Evolutionary conservation across 805 yeast genomes (phyloP).

Genomic region (Aciculoconidium aculeatum): DNA sequence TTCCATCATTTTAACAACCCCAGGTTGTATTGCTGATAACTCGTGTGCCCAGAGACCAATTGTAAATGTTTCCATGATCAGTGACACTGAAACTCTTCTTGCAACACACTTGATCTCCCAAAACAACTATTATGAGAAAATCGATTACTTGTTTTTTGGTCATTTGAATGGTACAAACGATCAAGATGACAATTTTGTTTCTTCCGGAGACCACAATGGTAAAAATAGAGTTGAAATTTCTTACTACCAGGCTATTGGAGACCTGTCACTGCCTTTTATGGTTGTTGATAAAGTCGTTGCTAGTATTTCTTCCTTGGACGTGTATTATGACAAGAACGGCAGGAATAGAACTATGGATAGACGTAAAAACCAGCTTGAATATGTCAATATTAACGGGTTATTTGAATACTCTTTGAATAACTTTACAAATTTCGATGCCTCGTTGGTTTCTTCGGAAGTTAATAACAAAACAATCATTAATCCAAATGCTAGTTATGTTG

Average conservation of each 20-base stretch:
- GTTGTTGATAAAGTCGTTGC: slow-evolving; percentile 69
- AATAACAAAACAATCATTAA: slow-evolving; percentile 20
- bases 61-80: slow-evolving; percentile 67
- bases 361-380: slow-evolving; percentile 11
- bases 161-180: slow-evolving; percentile 46
- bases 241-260: slow-evolving; percentile 17
- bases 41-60: slow-evolving; percentile 70
- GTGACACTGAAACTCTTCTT: slow-evolving; percentile 40
- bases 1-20: slow-evolving; percentile 69
- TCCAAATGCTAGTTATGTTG: slow-evolving; percentile 30
- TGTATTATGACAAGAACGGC: slow-evolving; percentile 20
- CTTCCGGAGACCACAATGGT: slow-evolving; percentile 26
- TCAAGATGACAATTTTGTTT: slow-evolving; percentile 20
- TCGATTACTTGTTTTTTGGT: slow-evolving; percentile 73
- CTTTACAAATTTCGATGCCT: slow-evolving; percentile 39
- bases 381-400: slow-evolving; percentile 58
- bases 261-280: slow-evolving; percentile 28
- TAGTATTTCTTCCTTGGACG: slow-evolving; percentile 42
- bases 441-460: slow-evolving; percentile 16
- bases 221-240: slow-evolving; percentile 26
- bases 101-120: slow-evolving; percentile 56
- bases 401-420: slow-evolving; percentile 77
- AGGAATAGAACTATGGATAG: slow-evolving; percentile 20
- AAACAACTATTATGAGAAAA: slow-evolving; percentile 73
- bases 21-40: slow-evolving; percentile 70